phyloP scores from a whole-genome alignment of 2,329 filamentous ascomycete species.

The Coniochaeta prunicola region DNA sequence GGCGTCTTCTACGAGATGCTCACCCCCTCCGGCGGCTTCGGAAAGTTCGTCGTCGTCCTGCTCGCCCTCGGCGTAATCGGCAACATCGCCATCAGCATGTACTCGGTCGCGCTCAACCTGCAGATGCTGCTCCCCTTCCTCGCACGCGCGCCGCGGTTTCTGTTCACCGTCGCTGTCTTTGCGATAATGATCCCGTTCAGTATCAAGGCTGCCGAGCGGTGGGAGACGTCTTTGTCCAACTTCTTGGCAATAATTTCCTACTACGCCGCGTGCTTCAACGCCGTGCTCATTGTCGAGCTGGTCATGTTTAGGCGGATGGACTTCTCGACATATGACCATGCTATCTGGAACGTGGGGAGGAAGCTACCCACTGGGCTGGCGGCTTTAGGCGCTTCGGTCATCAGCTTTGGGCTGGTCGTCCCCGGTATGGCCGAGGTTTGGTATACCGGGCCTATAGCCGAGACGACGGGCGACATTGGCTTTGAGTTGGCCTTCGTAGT shows the following conservation, averaged over 20 bases:
- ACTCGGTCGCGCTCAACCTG: constrained; percentile 28
- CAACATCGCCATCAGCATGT: constrained; percentile 32
- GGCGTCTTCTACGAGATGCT: constrained; percentile 41
- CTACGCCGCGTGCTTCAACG: constrained; percentile 49
- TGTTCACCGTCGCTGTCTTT: constrained; percentile 51
- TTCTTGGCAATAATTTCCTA: constrained; percentile 51
- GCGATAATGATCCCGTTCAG: constrained; percentile 53
- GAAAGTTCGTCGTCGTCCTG: constrained; percentile 37
- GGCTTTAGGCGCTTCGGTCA: constrained; percentile 35
- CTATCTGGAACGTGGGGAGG: constrained; percentile 37
- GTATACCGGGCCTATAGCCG: constrained; percentile 54
- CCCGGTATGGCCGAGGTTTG: constrained; percentile 55
- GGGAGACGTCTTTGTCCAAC: constrained; percentile 51
- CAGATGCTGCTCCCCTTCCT: constrained; percentile 53
- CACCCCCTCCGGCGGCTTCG: constrained; percentile 35
- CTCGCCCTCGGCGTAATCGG: constrained; percentile 35
- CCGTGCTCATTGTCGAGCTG: constrained; percentile 40
- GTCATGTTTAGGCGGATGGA: constrained; percentile 38
- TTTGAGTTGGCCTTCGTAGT: constrained; percentile 56
- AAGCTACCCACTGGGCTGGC: constrained; percentile 38
- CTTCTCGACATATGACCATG: constrained; percentile 36
- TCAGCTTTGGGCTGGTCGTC: constrained; percentile 44
- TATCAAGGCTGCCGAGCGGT: constrained; percentile 46
- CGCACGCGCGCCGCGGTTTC: constrained; percentile 45
- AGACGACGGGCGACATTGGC: constrained; percentile 55